These are phyloP conservation scores for Citeromyces hawaiiensis DNA, from an alignment of 1,139 yeast species.

Conservation along the genomic window DNA sequence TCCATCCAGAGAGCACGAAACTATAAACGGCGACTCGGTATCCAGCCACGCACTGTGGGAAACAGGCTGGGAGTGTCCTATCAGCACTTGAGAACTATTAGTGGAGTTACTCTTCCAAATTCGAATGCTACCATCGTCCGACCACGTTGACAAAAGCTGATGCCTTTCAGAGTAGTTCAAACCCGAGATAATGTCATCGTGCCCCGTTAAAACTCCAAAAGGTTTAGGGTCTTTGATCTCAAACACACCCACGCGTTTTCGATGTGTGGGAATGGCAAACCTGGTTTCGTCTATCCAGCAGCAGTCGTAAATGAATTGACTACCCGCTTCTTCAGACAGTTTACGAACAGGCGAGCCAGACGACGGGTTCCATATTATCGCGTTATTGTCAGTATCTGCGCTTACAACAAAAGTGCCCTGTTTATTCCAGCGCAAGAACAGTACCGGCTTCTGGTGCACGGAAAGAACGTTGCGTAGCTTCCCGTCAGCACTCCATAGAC, in stretches of 20 bases:
- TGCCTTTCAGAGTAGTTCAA: slow-evolving; percentile 37
- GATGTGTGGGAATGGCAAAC: slow-evolving; percentile 56
- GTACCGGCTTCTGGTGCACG: slow-evolving; percentile 38
- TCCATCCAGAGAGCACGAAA: slow-evolving; percentile 50
- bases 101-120: slow-evolving; percentile 60
- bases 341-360: slow-evolving; percentile 34
- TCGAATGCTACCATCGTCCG: slow-evolving; percentile 63
- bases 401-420: slow-evolving; percentile 25
- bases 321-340: slow-evolving; percentile 16
- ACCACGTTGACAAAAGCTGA: slow-evolving; percentile 53
- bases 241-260: slow-evolving; percentile 44
- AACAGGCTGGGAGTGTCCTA: slow-evolving; percentile 45
- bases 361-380: slow-evolving; percentile 40
- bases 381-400: slow-evolving; percentile 24
- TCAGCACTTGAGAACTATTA: slow-evolving; percentile 25
- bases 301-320: slow-evolving; percentile 31
- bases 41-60: slow-evolving; percentile 41
- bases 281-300: slow-evolving; percentile 65
- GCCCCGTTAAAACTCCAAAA: slow-evolving; percentile 58
- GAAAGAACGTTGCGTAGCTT: slow-evolving; percentile 45
- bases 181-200: slow-evolving; percentile 44
- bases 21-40: slow-evolving; percentile 4
- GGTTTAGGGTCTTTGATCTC: slow-evolving; percentile 37
- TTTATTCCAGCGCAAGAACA: slow-evolving; percentile 36
- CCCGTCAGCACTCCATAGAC: slow-evolving; percentile 62